phyloP scores from a whole-genome alignment of 2,329 filamentous ascomycete species.

The Elsinoe fawcettii region DNA sequence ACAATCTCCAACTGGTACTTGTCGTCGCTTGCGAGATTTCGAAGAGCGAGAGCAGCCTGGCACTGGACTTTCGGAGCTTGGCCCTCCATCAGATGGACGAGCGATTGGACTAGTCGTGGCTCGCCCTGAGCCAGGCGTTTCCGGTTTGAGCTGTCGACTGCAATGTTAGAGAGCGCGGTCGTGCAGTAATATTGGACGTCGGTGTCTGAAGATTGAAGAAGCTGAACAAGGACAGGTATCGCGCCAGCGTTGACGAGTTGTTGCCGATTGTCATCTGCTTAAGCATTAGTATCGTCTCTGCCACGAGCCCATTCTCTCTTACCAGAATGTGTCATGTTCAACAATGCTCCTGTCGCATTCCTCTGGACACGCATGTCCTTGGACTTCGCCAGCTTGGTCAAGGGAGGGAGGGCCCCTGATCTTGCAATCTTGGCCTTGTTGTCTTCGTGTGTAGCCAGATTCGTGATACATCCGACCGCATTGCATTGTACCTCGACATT shows the following conservation, averaged over 20 bases:
- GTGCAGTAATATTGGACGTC: constrained; percentile 99
- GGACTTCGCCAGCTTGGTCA: constrained; percentile 89
- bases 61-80: constrained; percentile 97
- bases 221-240: constrained; percentile 93
- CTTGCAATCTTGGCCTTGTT: constrained; percentile 98
- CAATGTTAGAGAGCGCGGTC: constrained; percentile 95
- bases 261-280: constrained; percentile 85
- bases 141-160: constrained; percentile 84
- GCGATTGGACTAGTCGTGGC: constrained; percentile 80
- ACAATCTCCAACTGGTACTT: constrained; percentile 99
- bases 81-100: constrained; percentile 95
- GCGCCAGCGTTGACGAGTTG: constrained; percentile 95
- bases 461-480: constrained; percentile 97
- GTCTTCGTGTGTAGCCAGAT: constrained; percentile 94
- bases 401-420: constrained; percentile 81
- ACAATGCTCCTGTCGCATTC: constrained; percentile 88
- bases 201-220: constrained; percentile 85
- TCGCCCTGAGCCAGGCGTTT: constrained; percentile 88
- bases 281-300: constrained; percentile 16
- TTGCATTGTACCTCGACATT: constrained; percentile 99
- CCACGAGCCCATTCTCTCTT: constrained; percentile 22
- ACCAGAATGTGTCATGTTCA: constrained; percentile 99
- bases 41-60: constrained; percentile 85
- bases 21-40: constrained; percentile 94
- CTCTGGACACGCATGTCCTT: constrained; percentile 98